phyloP scores from a whole-genome alignment of 148 eudicot genomes.

The Mesembryanthemum crystallinum region DNA sequence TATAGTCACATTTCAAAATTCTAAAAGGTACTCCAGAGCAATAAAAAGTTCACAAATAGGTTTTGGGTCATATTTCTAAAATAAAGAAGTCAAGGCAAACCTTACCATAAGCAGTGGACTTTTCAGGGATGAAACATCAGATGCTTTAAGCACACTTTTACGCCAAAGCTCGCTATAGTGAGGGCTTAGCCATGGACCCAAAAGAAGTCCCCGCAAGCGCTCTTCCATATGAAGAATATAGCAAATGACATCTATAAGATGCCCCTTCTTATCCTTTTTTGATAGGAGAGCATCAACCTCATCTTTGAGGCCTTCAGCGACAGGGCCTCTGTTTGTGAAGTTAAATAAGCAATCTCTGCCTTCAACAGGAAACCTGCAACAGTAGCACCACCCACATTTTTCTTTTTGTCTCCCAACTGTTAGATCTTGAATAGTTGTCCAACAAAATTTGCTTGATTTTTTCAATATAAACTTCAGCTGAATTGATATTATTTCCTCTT shows the following conservation, averaged over 20 bases:
- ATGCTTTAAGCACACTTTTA: slow-evolving; percentile 45
- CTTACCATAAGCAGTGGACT: slow-evolving; percentile 61
- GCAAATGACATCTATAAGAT: slow-evolving; percentile 64
- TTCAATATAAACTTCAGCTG: slow-evolving; percentile 68
- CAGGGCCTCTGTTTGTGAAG: slow-evolving; percentile 31
- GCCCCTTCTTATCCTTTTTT: slow-evolving; percentile 44
- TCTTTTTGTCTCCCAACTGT: slow-evolving; percentile 52
- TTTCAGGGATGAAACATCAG: slow-evolving; percentile 54
- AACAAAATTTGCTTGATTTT: slow-evolving; percentile 51
- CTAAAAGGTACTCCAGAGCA: neutral
- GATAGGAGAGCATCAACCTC: slow-evolving; percentile 43
- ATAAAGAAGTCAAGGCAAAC: slow-evolving; percentile 6
- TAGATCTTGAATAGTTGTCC: slow-evolving; percentile 49
- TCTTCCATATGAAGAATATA: slow-evolving; percentile 67
- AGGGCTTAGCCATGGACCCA: slow-evolving; percentile 87
- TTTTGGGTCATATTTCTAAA: neutral
- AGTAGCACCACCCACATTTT: slow-evolving; percentile 94
- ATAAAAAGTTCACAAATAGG: neutral
- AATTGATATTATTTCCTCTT: slow-evolving; percentile 57
- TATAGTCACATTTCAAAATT: neutral
- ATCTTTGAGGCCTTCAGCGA: slow-evolving; percentile 40
- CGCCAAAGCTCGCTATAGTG: slow-evolving; percentile 62
- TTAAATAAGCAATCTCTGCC: slow-evolving; percentile 71
- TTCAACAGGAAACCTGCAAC: slow-evolving; percentile 67
- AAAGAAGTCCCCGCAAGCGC: slow-evolving; percentile 80